Base-by-base conservation (phyloP, 2,329 filamentous ascomycete genomes). In the Neophaeococcomyces aloes region DNA sequence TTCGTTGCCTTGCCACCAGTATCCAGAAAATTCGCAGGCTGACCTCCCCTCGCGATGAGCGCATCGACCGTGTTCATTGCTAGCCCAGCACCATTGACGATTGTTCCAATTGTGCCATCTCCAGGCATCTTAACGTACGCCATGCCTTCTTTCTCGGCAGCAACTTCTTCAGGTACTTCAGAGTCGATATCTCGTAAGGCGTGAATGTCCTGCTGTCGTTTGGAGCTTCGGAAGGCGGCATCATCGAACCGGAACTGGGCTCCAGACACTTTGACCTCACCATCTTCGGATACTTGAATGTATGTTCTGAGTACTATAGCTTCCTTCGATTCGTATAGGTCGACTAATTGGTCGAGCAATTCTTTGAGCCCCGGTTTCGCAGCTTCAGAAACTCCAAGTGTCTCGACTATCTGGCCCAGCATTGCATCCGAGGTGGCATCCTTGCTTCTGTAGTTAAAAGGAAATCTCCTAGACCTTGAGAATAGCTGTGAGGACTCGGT, bases 41-140 rank as follows among this genome's bases (percentile, higher is more conserved):
- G 64, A 2, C 84, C 84, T 7, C 80, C 80, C 43, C 77, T 75
- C 10, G 77, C 65, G 2, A 74, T 70, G 1, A 94, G 75, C 0
- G 83, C 82, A 59, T 94, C 87, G 47, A 88, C 79, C 0, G 86
- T 94, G 59, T 91, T 91, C 83, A 94, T 91, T 0, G 86, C 86
- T 1, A 94, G 73, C 0, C 87, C 87, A 0, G 88, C 87, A 33
- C 87, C 86, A 57, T 94, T 94, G 51, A 94, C 86, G 50, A 51
- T 42, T 3, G 83, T 94, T 29, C 86, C 87, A 42, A 94, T 80
- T 49, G 78, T 78, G 42, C 72, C 76, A 42, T 67, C 58, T 0
- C 67, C 67, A 2, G 71, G 69, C 4, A 69, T 55, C 55, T 76
- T 80, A 50, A 93, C 74, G 60, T 88, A 93, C 1, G 91, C 83